Evolutionary conservation across 2,329 filamentous ascomycete genomes (phyloP), one percentile per base, ranked within the genome.

Genomic region (Huntiella abstrusa): DNA sequence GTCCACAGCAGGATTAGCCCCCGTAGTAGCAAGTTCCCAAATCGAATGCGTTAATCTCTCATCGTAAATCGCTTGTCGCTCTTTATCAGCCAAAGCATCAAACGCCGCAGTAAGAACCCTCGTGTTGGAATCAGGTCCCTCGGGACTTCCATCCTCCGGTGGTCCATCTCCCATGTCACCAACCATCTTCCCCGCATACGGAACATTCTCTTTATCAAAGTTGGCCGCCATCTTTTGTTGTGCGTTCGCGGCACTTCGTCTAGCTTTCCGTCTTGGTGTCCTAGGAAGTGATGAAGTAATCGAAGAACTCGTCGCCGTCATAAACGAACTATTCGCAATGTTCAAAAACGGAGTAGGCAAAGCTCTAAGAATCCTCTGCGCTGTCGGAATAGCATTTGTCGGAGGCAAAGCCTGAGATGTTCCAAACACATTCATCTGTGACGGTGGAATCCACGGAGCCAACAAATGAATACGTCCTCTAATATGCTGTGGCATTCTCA

Each of bases 381-480:
- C 85, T 4, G 88, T 86, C 3, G 91, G 91, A 39, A 98, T 80
- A 4, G 86, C 83, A 53, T 85, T 87, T 1, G 79, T 80, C 0
- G 87, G 87, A 0, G 83, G 80, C 3, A 80, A 70, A 12, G 78
- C 77, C 55, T 84, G 77, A 12, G 83, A 77, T 1, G 74, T 71
- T 22, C 80, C 78, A 52, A 87, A 79, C 13, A 81, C 77, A 45
- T 78, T 86, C 69, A 94, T 81, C 58, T 94, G 86, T 4, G 85
- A 96, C 0, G 91, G 91, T 1, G 91, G 91, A 41, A 98, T 96
- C 91, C 86, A 95, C 0, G 91, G 91, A 1, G 91, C 88, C 6
- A 98, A 71, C 2, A 98, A 73, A 60, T 98, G 91, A 47, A 98
- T 91, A 45, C 85, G 80, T 15, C 91, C 91, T 4, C 87, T 80